Base-by-base conservation (phyloP, 805 yeast species). In the Hanseniaspora singularis region DNA sequence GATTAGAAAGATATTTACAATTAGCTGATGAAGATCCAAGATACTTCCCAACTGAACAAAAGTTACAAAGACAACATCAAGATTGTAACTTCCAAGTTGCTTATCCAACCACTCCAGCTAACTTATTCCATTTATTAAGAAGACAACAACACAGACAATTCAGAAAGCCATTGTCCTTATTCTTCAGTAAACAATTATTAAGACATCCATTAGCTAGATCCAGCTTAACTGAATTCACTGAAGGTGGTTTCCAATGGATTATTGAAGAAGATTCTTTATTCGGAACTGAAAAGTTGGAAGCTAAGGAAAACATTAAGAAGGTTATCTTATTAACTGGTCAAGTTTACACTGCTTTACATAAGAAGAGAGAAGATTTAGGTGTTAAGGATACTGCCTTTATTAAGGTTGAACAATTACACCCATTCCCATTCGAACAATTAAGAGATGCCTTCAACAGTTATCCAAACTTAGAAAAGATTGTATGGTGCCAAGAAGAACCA, bases 111-210 rank as follows among this genome's bases (percentile, higher is more conserved):
- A 92, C 97, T 12, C 98, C 98, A 52, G 85, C 96, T 40, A 88
- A 87, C 65, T 64, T 87, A 64, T 92, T 92, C 94, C 99, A 92
- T 66, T 71, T 88, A 61, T 69, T 89, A 65, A 84, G 99, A 76
- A 83, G 99, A 73, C 98, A 92, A 75, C 88, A 87, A 87, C 97
- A 89, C 70, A 85, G 98, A 70, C 96, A 89, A 71, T 92, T 92
- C 74, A 81, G 98, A 73, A 81, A 82, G 66, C 92, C 98, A 50
- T 73, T 92, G 69, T 71, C 77, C 47, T 61, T 85, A 53, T 76
- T 89, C 69, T 87, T 92, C 76, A 89, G 97, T 48, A 92, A 92
- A 71, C 79, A 86, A 48, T 74, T 92, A 66, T 73, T 92, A 65
- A 84, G 99, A 74, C 96, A 88, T 64, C 98, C 98, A 68, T 76